A percentile compares a stretch with the other conserved stretches of the same genome.
Evolutionary conservation across 192 early-diverging fungal genomes (phyloP).

Genomic region (Allomyces javanicus): DNA sequence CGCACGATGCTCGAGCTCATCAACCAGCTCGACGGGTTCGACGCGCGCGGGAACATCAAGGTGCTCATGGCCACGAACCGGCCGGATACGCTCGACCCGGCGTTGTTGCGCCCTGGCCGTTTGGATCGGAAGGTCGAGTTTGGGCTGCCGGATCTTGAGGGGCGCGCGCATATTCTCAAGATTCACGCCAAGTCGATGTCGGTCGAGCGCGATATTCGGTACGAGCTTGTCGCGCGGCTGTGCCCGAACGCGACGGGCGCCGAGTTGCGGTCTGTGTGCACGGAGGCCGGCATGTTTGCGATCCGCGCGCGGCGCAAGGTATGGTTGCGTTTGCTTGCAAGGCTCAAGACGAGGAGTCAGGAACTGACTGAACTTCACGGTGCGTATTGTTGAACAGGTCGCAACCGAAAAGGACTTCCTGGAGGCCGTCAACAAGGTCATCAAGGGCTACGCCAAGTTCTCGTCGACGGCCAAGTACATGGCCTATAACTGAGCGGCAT

Average conservation of each 20-base stretch:
- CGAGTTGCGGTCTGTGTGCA: conserved; percentile 94
- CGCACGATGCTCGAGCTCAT: conserved; percentile 99
- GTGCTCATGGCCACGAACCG: conserved; percentile 97
- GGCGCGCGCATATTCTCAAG: conserved; percentile 91
- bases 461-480: conserved; percentile 90
- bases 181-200: conserved; percentile 98
- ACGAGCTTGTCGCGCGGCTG: conserved; percentile 89
- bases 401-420: conserved; percentile 99
- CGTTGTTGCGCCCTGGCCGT: conserved; percentile 89
- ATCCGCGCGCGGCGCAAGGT: conserved; percentile 92
- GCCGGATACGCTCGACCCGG: conserved; percentile 95
- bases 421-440: conserved; percentile 98
- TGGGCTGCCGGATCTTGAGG: conserved; percentile 84
- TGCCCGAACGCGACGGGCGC: conserved; percentile 99
- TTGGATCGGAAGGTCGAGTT: conserved; percentile 98
- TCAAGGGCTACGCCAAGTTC: conserved; percentile 98
- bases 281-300: conserved; percentile 99
- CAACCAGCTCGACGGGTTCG: conserved; percentile 98
- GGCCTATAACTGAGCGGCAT: conserved; percentile 40
- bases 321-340: neutral
- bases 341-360: neutral
- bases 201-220: conserved; percentile 97
- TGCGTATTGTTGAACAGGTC: conserved; percentile 20
- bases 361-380: neutral
- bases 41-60: conserved; percentile 98